phyloP scores from a whole-genome alignment of 148 eudicot genomes.

The Chenopodium berlandieri region DNA sequence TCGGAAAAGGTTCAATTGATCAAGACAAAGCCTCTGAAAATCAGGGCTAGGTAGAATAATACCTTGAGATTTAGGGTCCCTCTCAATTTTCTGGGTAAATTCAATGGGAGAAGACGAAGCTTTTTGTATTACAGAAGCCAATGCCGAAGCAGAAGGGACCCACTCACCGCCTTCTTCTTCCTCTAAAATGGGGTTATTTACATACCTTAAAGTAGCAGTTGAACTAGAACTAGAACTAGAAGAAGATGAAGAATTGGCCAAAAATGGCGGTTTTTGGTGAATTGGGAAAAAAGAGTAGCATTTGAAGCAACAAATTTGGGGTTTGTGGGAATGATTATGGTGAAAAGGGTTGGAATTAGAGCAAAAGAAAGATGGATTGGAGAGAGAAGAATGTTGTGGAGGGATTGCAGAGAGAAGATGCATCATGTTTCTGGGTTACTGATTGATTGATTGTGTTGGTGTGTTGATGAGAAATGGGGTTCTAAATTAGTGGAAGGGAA shows the following conservation, averaged over 20 bases:
- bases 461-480: neutral
- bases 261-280: slow-evolving; percentile 21
- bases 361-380: slow-evolving; percentile 13
- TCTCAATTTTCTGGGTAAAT: slow-evolving; percentile 67
- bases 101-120: slow-evolving; percentile 83
- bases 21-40: slow-evolving; percentile 73
- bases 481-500: neutral
- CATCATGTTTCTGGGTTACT: slow-evolving; percentile 3
- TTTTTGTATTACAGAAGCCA: slow-evolving; percentile 61
- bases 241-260: slow-evolving; percentile 20
- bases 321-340: neutral
- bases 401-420: slow-evolving; percentile 29
- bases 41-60: slow-evolving; percentile 75
- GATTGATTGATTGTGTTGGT: neutral
- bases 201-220: slow-evolving; percentile 32
- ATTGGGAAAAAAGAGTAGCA: slow-evolving; percentile 13
- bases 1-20: slow-evolving; percentile 80
- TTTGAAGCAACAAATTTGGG: slow-evolving; percentile 6
- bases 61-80: slow-evolving; percentile 42
- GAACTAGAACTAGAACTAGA: neutral
- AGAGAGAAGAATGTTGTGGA: slow-evolving; percentile 28
- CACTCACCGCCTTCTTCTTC: slow-evolving; percentile 24
- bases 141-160: slow-evolving; percentile 66
- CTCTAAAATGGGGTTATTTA: slow-evolving; percentile 32
- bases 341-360: slow-evolving; percentile 4